These are phyloP conservation scores for Apiotrichum mycotoxinovorans DNA, from an alignment of 1,284 basidiomycete species.

Conservation along the genomic window DNA sequence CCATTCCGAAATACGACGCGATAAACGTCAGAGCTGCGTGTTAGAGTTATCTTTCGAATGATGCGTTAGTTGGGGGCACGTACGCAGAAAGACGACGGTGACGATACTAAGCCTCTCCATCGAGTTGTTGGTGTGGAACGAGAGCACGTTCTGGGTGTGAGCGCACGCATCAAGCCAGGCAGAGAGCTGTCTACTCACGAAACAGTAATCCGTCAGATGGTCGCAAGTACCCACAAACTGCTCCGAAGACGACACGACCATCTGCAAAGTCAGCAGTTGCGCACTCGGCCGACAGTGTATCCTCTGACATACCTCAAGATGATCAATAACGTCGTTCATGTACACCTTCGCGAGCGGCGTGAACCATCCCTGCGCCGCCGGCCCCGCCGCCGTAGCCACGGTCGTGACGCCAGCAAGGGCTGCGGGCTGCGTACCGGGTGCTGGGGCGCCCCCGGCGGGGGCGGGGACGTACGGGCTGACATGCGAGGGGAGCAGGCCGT, in stretches of 20 bases:
- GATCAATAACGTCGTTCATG: slow-evolving; percentile 47
- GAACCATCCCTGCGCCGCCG: slow-evolving; percentile 33
- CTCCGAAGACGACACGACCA: slow-evolving; percentile 43
- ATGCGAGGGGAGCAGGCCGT: neutral
- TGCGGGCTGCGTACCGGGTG: neutral
- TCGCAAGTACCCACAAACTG: slow-evolving; percentile 48
- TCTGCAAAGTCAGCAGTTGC: slow-evolving; percentile 13
- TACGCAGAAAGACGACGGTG: slow-evolving; percentile 50
- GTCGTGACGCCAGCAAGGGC: too few species aligned
- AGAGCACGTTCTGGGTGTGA: slow-evolving; percentile 38
- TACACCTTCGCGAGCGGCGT: slow-evolving; percentile 43
- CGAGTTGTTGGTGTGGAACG: slow-evolving; percentile 48
- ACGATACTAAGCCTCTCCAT: slow-evolving; percentile 50
- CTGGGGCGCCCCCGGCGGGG: neutral
- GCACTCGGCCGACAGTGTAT: neutral
- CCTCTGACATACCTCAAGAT: slow-evolving; percentile 35
- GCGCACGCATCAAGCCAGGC: neutral
- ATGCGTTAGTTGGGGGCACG: slow-evolving; percentile 18
- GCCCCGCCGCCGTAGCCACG: too few species aligned
- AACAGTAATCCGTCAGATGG: slow-evolving; percentile 49
- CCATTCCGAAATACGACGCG: slow-evolving; percentile 42
- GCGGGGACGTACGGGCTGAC: neutral
- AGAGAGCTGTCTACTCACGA: slow-evolving; percentile 28
- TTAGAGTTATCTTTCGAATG: too few species aligned
- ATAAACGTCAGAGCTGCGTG: slow-evolving; percentile 27